Evolutionary conservation across 345 rosid genomes (phyloP).

Genomic region (Salix brachista): DNA sequence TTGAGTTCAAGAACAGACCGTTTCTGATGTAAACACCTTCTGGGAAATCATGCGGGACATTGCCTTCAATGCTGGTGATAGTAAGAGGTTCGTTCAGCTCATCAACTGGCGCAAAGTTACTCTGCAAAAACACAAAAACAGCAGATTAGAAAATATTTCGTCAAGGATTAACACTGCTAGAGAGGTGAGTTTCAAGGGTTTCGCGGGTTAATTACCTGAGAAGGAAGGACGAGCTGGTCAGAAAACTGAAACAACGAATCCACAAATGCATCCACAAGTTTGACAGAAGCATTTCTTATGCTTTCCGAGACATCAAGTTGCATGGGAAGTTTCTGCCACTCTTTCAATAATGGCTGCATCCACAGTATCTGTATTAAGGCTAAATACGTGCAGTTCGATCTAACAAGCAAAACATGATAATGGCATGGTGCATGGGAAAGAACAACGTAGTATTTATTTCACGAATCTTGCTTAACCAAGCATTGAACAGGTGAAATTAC

Average conservation of each 20-base stretch:
- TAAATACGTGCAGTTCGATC: neutral
- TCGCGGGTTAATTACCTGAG: slow-evolving; percentile 25
- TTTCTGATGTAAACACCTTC: slow-evolving; percentile 33
- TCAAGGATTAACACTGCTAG: neutral
- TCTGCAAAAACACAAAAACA: slow-evolving; percentile 12
- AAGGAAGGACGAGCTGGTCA: slow-evolving; percentile 41
- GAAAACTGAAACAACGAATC: slow-evolving; percentile 36
- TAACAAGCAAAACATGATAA: neutral
- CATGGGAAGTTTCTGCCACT: slow-evolving; percentile 19
- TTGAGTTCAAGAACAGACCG: slow-evolving; percentile 9
- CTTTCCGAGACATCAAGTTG: slow-evolving; percentile 13
- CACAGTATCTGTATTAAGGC: neutral
- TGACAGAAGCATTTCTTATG: slow-evolving; percentile 17
- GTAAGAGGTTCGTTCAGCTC: slow-evolving; percentile 13
- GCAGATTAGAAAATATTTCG: neutral
- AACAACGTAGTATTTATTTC: neutral
- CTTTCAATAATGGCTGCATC: slow-evolving; percentile 26
- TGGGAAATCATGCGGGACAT: slow-evolving; percentile 19
- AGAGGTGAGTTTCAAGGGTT: neutral
- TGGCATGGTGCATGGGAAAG: neutral
- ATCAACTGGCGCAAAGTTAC: slow-evolving; percentile 39
- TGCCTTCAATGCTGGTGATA: slow-evolving; percentile 17
- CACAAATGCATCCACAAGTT: slow-evolving; percentile 36
- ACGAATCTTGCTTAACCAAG: neutral
- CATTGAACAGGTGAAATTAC: too few relatives aligned